Evolutionary conservation across 805 yeast species (phyloP), one percentile per base, ranked within the genome.

Genomic region (Dipodascus geniculatus): DNA sequence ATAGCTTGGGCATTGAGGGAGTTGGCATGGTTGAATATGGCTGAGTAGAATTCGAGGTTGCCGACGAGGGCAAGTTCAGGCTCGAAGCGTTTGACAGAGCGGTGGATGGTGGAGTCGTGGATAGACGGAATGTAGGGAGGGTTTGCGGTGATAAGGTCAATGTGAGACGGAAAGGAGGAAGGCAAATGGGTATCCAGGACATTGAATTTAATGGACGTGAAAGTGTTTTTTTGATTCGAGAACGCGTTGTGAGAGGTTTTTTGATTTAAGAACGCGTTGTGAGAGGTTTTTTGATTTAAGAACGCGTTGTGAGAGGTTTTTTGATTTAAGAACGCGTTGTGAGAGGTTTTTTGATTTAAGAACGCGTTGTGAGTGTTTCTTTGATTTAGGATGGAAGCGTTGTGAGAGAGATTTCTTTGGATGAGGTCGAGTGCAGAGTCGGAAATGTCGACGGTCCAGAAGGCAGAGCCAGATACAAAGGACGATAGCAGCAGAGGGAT

Each of bases 31-130:
- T 67, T 58, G 0, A 82, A 62, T 35, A 91, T 69, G 0, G 81
- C 78, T 1, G 68, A 61, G 66, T 84, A 90, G 62, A 87, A 87
- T 60, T 85, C 90, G 2, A 74, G 58, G 53, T 83, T 82, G 0
- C 96, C 98, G 1, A 85, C 67, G n/a, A 91, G 71, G 0, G 98
- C 98, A 17, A 79, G 63, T 23, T 64, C 61, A 0, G 99, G 98
- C 68, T 91, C 99, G 65, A 76, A 83, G 11, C 67, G 42, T 42
- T 76, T 69, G 0, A 91, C 98, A 0, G 96, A 84, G 48, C 61
- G 64, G 54, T 81, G 85, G 0, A 81, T 78, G 9, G 75, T 67
- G 8, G 56, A 56, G 61, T 76, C 76, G 50, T 82, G 81, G 0
- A 57, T 49, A 1, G 28, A 4, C 0, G 87, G 80, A 3, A 90